Evolutionary conservation across 306 rosid species (phyloP).

Genomic region (Medicago lupulina): DNA sequence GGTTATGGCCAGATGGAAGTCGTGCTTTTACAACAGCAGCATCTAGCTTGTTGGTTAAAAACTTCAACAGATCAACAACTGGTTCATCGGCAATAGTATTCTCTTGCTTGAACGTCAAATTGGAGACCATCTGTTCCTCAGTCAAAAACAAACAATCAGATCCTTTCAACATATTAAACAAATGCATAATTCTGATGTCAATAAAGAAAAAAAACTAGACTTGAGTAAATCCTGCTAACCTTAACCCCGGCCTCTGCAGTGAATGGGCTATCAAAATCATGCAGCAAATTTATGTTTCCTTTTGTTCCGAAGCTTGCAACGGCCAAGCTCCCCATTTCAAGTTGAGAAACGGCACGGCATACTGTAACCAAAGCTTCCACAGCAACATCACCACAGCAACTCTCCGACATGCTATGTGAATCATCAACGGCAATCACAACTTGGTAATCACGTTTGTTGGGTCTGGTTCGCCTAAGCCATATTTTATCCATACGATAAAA

Average conservation of each 20-base stretch:
- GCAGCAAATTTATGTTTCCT: slow-evolving; percentile 81
- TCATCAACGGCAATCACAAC: slow-evolving; percentile 93
- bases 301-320: slow-evolving; percentile 90
- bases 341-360: slow-evolving; percentile 88
- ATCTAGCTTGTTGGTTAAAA: slow-evolving; percentile 69
- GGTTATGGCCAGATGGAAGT: slow-evolving; percentile 84
- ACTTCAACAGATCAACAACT: slow-evolving; percentile 79
- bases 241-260: slow-evolving; percentile 78
- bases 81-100: slow-evolving; percentile 81
- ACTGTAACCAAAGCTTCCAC: slow-evolving; percentile 89
- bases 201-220: background rate
- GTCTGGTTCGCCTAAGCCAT: slow-evolving; percentile 91
- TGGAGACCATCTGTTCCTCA: slow-evolving; percentile 75
- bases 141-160: slow-evolving; percentile 40
- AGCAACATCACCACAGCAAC: slow-evolving; percentile 74
- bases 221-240: slow-evolving; percentile 50
- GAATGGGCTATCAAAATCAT: slow-evolving; percentile 85
- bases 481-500: slow-evolving; percentile 82
- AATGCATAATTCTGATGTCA: background rate
- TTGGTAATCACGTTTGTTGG: slow-evolving; percentile 96
- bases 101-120: slow-evolving; percentile 86
- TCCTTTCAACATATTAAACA: slow-evolving; percentile 5
- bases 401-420: slow-evolving; percentile 92
- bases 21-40: slow-evolving; percentile 74
- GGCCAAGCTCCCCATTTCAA: slow-evolving; percentile 87